Evolutionary conservation across 2,329 filamentous ascomycete genomes (phyloP), one percentile per base, ranked within the genome.

Genomic region (Curvularia lunata): DNA sequence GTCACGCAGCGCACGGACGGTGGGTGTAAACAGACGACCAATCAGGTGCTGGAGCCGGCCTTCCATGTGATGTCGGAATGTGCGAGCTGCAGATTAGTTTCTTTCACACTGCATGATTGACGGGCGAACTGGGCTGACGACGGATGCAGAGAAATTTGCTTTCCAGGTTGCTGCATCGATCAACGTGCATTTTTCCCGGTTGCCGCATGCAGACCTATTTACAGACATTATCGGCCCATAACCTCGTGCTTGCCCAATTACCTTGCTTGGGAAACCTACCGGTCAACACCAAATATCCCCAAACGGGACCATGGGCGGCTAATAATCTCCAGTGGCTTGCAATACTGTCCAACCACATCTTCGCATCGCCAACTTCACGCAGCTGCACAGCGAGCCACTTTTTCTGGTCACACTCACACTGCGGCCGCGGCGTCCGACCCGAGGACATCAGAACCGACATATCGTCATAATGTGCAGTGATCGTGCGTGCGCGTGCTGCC

Each of bases 31-130:
- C 67, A 73, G 32, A 46, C 62, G 51, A 54, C 73, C 69, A 69
- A 75, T 70, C 58, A 66, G 25, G 30, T 1, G 8, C 28, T 32
- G 10, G 34, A 25, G 42, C 27, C 18, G 41, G 47, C 27, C 48
- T 56, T 57, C 66, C 66, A 69, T 71, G 72, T 75, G 73, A 75
- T 65, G 59, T 57, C 55, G 52, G 48, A 57, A 53, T 58, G 53
- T 58, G 54, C 38, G 51, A 61, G 58, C 52, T 74, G 72, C 71
- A 71, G 68, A 56, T 45, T 51, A 46, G 54, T 49, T 61, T 59
- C 65, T 59, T 69, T 75, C 73, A 75, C 73, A 68, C 65, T 71
- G 73, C 73, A 71, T 67, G 56, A 41, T 50, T 53, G 45, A 54
- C 43, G 52, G 42, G 52, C 47, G 54, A 58, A 61, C 52, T 61